Base-by-base conservation (phyloP, 768 basidiomycete species). In the Crucibulum laeve region DNA sequence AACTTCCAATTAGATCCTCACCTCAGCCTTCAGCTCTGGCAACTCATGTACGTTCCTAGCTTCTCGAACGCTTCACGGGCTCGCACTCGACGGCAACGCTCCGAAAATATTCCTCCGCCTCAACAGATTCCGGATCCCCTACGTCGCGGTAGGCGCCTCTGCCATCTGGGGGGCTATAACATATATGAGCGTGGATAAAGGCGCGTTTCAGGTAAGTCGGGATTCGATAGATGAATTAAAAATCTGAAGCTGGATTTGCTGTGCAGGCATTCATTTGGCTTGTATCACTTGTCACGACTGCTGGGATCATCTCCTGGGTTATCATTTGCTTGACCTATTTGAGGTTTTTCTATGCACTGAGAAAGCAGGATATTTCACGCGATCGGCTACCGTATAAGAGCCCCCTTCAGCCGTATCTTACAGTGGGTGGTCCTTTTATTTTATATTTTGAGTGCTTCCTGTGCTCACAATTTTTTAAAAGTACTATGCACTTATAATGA, bases 1-100 rank as follows among this genome's bases (percentile, higher is more conserved):
- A 26, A 37, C n/a, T 36, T 10, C 7, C 5, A 13, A 25, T 6
- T 35, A 64, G 61, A 60, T 65, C 24, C 66, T 86, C 48, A 73
- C 81, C 11, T 71, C 70, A 21, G 77, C 77, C 1, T 80, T 80
- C 62, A 80, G 78, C 42, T 76, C 80, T 14, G 76, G 71, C 33
- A 82, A 80, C 53, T 71, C 72, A 1, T 72, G 69, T 60, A 52
- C 79, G 18, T 81, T 75, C 60, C 61, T 60, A 5, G 58, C 63
- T 6, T 67, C 67, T 5, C 61, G 70, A 15, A 64, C 67, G 1
- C 54, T 71, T 8, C 57, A 71, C 30, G 70, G 68, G 1, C 61
- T 71, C 2, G 68, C 66, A 2, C 47, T 65, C 33, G 66, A 69
- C 48, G 64, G 69, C 6, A 61, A 67, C 44, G 68, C 67, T 0